A percentile compares a stretch with the other conserved stretches of the same genome.
Conservation (phyloP, 306 rosid species). For the Rosa multiflora region DNA sequence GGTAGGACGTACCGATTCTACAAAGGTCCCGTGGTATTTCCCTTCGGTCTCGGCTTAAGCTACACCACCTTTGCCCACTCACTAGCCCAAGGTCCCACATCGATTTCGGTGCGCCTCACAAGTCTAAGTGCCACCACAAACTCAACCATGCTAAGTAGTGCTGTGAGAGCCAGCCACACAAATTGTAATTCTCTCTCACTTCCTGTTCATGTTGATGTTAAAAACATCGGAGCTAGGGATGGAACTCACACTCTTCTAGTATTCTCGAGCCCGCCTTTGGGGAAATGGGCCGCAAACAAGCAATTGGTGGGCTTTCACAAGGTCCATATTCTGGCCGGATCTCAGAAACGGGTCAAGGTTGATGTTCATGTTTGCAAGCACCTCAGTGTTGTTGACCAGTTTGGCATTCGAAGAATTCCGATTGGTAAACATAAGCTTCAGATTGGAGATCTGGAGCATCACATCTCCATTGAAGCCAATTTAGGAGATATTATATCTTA, state of each 20-base stretch:
- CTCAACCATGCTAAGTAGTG: constrained; percentile 35
- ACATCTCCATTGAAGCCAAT: constrained; percentile 42
- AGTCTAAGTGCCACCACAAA: constrained; percentile 29
- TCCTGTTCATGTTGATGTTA: constrained; percentile 48
- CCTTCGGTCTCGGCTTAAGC: constrained; percentile 80
- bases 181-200: constrained; percentile 42
- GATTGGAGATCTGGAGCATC: constrained; percentile 70
- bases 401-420: constrained; percentile 81
- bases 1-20: constrained; percentile 93
- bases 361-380: constrained; percentile 73
- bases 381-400: constrained; percentile 63
- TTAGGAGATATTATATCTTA: constrained; percentile 28
- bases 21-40: constrained; percentile 82
- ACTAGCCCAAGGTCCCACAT: constrained; percentile 48
- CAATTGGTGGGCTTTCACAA: constrained; percentile 64
- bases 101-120: constrained; percentile 33
- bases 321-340: constrained; percentile 53
- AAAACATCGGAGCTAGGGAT: constrained; percentile 64
- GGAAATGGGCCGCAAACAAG: constrained; percentile 38
- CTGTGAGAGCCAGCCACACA: constrained; percentile 45
- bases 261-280: constrained; percentile 53
- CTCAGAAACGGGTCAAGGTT: constrained; percentile 38
- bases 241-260: constrained; percentile 70
- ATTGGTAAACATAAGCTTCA: constrained; percentile 67
- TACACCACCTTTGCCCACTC: constrained; percentile 54